Evolutionary conservation across 1,139 yeast genomes (phyloP).

Genomic region (Saccharomyces pastorianus): DNA sequence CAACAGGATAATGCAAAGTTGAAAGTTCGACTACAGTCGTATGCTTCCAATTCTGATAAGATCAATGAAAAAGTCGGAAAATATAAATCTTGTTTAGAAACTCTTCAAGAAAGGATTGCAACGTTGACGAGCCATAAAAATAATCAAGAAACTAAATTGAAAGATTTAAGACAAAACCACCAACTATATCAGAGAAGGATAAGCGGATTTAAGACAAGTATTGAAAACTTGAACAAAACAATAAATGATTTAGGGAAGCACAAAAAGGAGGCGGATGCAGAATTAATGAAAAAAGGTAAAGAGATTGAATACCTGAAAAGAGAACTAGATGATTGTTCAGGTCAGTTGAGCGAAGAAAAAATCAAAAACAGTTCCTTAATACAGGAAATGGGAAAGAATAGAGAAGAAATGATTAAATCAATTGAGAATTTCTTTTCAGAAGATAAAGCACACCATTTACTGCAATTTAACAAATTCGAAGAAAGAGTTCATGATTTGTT

Average conservation of each 20-base stretch:
- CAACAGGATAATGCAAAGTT: conserved; percentile 23
- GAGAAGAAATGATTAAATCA: background rate
- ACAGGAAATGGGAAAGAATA: conserved; percentile 15
- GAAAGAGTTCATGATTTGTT: background rate
- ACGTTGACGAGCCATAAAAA: conserved; percentile 16
- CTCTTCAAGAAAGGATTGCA: conserved; percentile 17
- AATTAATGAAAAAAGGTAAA: conserved; percentile 18
- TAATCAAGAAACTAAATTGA: conserved; percentile 13
- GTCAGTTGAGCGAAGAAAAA: conserved; percentile 29
- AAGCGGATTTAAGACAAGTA: conserved; percentile 13
- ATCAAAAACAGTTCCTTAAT: conserved; percentile 21
- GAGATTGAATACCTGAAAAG: conserved; percentile 27
- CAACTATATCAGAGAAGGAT: conserved; percentile 15
- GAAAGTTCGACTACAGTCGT: conserved; percentile 13
- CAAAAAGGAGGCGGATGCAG: conserved; percentile 16
- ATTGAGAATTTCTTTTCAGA: background rate
- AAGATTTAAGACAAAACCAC: conserved; percentile 16
- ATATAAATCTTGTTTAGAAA: conserved; percentile 14
- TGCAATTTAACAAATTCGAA: background rate
- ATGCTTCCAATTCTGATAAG: conserved; percentile 15
- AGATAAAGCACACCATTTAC: background rate
- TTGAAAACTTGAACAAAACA: conserved; percentile 10
- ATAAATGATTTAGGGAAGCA: conserved; percentile 12
- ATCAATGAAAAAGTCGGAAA: conserved; percentile 14
- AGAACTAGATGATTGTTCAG: conserved; percentile 29